A percentile compares a stretch with the other conserved stretches of the same genome.
phyloP scores from a whole-genome alignment of 805 yeast species.

The Saccharomycopsis sp. region DNA sequence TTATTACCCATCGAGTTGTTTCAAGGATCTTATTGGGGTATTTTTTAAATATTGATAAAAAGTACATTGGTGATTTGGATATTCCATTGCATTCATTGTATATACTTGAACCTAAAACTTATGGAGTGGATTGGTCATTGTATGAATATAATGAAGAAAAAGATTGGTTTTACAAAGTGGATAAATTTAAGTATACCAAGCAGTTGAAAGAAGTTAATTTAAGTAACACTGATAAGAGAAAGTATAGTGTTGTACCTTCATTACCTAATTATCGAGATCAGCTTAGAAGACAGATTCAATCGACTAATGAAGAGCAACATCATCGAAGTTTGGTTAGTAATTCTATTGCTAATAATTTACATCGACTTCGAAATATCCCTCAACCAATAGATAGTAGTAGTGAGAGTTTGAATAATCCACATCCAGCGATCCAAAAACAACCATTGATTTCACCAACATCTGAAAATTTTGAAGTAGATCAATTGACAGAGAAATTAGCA shows the following conservation, averaged over 20 bases:
- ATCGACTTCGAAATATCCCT: constrained; percentile 4
- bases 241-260: constrained; percentile 21
- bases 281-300: background rate
- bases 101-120: constrained; percentile 86
- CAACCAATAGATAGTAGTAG: background rate
- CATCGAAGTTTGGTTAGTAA: background rate
- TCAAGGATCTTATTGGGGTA: constrained; percentile 83
- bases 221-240: constrained; percentile 14
- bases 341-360: background rate
- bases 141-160: constrained; percentile 83
- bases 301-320: background rate
- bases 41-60: constrained; percentile 74
- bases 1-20: constrained; percentile 87
- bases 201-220: constrained; percentile 16
- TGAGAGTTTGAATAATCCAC: too few relatives aligned
- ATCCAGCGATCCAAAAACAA: too few relatives aligned
- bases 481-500: constrained; percentile 5
- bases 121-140: constrained; percentile 89
- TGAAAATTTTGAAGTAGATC: background rate
- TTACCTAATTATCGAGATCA: constrained; percentile 6
- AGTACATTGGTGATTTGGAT: constrained; percentile 81
- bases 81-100: constrained; percentile 90
- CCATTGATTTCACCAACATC: background rate
- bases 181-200: constrained; percentile 25
- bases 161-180: constrained; percentile 63